Conservation (phyloP, 2,329 filamentous ascomycete species). For the Fusarium kyushuense region DNA sequence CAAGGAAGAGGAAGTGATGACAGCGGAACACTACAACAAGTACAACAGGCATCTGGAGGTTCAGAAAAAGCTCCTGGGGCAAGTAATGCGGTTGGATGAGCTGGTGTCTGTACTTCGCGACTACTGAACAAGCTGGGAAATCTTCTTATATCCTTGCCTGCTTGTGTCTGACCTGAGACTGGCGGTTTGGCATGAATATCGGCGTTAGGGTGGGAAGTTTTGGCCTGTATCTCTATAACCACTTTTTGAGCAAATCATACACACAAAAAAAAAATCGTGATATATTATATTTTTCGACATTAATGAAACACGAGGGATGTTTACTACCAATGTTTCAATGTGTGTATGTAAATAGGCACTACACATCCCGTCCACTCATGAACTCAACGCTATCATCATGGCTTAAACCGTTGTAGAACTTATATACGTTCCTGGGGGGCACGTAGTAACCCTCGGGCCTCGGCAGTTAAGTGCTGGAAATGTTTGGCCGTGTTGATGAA, state of each 20-base stretch:
- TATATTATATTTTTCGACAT: neutral
- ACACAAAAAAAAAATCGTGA: constrained; percentile 1
- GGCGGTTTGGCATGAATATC: constrained; percentile 7
- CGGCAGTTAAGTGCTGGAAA: neutral
- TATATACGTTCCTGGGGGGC: no score
- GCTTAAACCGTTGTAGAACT: neutral
- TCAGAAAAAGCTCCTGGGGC: constrained; percentile 79
- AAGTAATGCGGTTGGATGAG: constrained; percentile 85
- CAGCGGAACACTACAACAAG: constrained; percentile 76
- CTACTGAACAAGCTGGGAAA: constrained; percentile 59
- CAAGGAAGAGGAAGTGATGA: constrained; percentile 83
- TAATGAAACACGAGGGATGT: neutral
- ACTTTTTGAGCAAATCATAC: constrained; percentile 11
- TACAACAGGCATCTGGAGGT: constrained; percentile 71
- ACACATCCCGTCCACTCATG: neutral
- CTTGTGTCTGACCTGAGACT: constrained; percentile 1
- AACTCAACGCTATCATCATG: neutral
- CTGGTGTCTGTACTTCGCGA: constrained; percentile 86
- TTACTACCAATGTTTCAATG: neutral
- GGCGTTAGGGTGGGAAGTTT: constrained; percentile 11
- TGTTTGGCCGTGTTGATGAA: neutral
- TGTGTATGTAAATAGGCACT: no score
- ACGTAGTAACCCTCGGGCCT: neutral
- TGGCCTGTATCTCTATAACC: constrained; percentile 17
- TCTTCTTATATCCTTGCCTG: constrained; percentile 3